Base-by-base conservation (phyloP, 1,284 basidiomycete species). In the Thecaphora thlaspeos region DNA sequence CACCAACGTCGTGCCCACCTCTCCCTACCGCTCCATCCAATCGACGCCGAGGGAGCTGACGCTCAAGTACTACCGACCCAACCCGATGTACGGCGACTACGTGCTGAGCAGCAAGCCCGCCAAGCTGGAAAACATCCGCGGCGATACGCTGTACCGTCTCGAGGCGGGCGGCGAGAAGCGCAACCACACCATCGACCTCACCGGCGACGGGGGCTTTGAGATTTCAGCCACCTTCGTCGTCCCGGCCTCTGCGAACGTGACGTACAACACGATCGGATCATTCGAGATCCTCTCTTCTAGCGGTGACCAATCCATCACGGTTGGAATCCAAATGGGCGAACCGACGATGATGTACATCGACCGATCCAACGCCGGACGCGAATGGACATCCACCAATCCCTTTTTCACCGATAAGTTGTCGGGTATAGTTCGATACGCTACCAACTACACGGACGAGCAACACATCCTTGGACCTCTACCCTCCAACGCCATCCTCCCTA, bases 11-110 rank as follows among this genome's bases (percentile, higher is more conserved):
- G 77, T 77, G 3, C 80, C 80, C 15, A 80, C 80, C 1, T 73
- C 38, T 4, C 76, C 76, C 9, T 81, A 76, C 76, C 67, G 80
- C 21, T 77, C 75, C 43, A 68, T 73, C 24, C 78, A 80, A 76
- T 67, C 56, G 70, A 18, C 77, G 65, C 41, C 73, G 62, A 54
- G 66, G 43, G 47, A 77, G 71, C 54, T 79, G 48, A 61, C 58
- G 71, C 41, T 70, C 60, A 42, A 75, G 43, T 70, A 77, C 54
- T 61, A 63, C 28, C 63, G 67, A 22, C 43, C 72, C 5, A 72
- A 70, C 32, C 70, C 70, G 12, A 52, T 66, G 54, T 60, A 55
- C 15, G 59, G 55, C 24, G 76, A 77, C n/a, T 73, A 71, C 59
- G 68, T 69, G 38, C 64, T 80, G 43, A 73, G 71, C 41, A 73